phyloP scores from a whole-genome alignment of 2,329 filamentous ascomycete species.

The Myriosclerotinia curreyana region DNA sequence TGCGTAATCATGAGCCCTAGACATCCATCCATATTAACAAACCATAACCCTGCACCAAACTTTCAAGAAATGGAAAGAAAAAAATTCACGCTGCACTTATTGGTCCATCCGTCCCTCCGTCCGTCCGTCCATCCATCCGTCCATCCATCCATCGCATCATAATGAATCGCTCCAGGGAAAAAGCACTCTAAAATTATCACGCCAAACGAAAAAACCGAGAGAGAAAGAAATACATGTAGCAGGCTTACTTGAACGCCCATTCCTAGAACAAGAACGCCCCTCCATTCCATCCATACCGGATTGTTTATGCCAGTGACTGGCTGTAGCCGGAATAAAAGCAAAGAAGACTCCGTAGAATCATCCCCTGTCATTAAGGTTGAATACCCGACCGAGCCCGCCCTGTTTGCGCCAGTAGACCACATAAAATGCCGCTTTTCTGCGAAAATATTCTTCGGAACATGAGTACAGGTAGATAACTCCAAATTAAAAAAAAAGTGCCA shows the following conservation, averaged over 20 bases:
- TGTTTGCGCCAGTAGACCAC: constrained; percentile 8
- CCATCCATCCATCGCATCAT: constrained; percentile 2
- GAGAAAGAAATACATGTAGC: background rate
- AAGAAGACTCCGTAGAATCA: constrained; percentile 3
- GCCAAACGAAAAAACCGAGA: too few species aligned
- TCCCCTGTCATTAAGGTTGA: background rate
- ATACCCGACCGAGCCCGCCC: constrained; percentile 1
- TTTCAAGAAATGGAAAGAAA: background rate
- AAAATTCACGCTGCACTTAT: background rate
- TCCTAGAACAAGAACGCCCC: constrained; percentile 7
- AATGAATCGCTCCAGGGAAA: background rate
- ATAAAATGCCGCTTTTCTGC: constrained; percentile 11
- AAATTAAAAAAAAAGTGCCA: background rate
- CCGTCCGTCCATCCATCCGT: background rate
- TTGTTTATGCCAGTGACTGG: constrained; percentile 8
- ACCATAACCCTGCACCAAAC: background rate
- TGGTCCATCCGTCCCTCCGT: background rate
- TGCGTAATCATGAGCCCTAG: constrained; percentile 5
- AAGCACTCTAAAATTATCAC: constrained; percentile 14
- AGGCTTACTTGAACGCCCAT: constrained; percentile 11
- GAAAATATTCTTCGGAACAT: background rate
- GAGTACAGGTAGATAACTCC: background rate
- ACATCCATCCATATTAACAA: constrained; percentile 2
- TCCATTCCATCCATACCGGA: constrained; percentile 1
- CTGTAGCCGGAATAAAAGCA: constrained; percentile 1